These are phyloP conservation scores for Clohesyomyces aquaticus DNA, from an alignment of 495 filamentous ascomycete genomes.

Conservation along the genomic window DNA sequence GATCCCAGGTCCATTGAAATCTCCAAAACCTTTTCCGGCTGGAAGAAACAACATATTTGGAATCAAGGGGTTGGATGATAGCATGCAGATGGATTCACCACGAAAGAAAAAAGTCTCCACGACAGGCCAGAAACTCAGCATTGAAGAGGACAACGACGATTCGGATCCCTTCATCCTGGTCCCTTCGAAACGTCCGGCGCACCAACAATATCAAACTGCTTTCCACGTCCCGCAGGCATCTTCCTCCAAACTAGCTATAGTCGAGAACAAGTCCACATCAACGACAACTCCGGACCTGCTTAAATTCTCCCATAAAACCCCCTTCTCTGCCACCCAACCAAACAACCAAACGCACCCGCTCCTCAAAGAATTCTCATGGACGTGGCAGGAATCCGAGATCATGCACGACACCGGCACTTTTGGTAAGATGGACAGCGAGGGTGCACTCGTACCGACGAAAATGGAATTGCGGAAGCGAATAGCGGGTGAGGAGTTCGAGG, in stretches of 20 bases:
- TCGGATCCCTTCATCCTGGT: conserved; percentile 31
- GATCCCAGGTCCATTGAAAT: conserved; percentile 34
- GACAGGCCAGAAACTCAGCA: background rate
- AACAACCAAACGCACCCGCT: conserved; percentile 27
- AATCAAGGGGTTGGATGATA: conserved; percentile 28
- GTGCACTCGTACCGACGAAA: conserved; percentile 13
- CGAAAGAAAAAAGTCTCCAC: conserved; percentile 14
- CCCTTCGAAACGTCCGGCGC: conserved; percentile 7
- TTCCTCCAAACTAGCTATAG: background rate
- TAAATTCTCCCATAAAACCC: conserved; percentile 32
- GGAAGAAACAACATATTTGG: conserved; percentile 36
- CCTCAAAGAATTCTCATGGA: conserved; percentile 35
- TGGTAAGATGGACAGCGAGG: no score
- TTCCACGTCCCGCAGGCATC: background rate
- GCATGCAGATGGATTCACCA: conserved; percentile 26
- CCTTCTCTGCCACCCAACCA: conserved; percentile 32
- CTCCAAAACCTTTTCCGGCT: conserved; percentile 11
- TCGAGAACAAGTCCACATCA: no score
- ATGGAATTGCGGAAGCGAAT: conserved; percentile 27
- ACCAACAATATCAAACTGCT: conserved; percentile 20
- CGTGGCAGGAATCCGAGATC: conserved; percentile 37
- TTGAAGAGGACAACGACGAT: background rate
- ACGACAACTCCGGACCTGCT: conserved; percentile 13
- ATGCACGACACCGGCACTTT: conserved; percentile 25
- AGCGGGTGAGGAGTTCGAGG: conserved; percentile 22